A percentile compares a stretch with the other conserved stretches of the same genome.
phyloP scores from a whole-genome alignment of 345 rosid species.

The Brassica cretica region DNA sequence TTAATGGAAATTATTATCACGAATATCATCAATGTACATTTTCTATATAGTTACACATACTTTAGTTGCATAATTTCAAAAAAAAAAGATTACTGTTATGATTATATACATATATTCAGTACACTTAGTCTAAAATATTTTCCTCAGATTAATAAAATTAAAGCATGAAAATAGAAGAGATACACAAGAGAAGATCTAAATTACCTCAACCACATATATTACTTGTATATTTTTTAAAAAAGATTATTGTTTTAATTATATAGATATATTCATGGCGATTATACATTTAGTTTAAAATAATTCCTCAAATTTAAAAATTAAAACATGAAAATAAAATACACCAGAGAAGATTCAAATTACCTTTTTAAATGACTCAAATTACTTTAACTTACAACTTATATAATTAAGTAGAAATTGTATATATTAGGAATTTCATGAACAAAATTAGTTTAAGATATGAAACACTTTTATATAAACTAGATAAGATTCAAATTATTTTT shows the following conservation, averaged over 20 bases:
- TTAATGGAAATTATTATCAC: not conserved
- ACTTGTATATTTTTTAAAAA: no score
- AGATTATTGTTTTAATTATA: no score
- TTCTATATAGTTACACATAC: not conserved
- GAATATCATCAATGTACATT: no score
- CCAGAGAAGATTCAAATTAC: no score
- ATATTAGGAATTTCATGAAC: not conserved
- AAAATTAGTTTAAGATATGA: not conserved
- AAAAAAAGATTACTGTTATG: not conserved
- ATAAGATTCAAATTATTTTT: not conserved
- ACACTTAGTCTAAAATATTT: no score
- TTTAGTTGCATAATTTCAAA: not conserved
- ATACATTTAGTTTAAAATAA: no score
- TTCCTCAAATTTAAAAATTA: no score
- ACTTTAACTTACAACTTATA: not conserved
- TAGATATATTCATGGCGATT: not conserved
- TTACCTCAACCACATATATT: no score
- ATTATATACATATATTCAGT: no score
- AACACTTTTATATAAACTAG: not conserved
- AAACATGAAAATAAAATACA: no score
- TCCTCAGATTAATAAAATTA: not conserved
- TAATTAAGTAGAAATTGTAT: not conserved
- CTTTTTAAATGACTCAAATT: no score
- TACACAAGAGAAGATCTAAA: no score
- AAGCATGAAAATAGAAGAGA: not conserved